phyloP scores from a whole-genome alignment of 108 stramenopile species.

The Parietichytrium sp. region DNA sequence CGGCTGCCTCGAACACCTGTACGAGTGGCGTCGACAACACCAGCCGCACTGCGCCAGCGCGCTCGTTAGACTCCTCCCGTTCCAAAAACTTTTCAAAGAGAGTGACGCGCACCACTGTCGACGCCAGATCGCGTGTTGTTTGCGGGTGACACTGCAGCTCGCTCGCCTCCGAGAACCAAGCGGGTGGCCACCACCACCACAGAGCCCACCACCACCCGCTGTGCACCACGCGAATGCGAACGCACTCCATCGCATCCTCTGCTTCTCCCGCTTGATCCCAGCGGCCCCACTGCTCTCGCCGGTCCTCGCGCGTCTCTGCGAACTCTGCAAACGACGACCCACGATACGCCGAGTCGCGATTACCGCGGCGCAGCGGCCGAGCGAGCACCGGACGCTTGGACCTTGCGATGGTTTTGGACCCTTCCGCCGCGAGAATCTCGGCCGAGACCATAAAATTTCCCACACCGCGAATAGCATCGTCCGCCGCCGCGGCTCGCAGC shows the following conservation, averaged over 20 bases:
- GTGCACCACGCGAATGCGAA: too few species aligned
- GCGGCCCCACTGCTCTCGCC: too few species aligned
- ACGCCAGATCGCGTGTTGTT: too few species aligned
- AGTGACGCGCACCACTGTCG: not conserved
- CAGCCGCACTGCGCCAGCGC: not conserved
- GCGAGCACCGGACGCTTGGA: conserved; percentile 3
- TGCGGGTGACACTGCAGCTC: too few species aligned
- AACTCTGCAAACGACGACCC: too few species aligned
- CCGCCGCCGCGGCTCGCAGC: not conserved
- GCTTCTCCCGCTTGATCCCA: too few species aligned
- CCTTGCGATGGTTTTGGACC: not conserved
- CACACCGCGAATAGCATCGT: not conserved
- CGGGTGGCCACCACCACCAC: too few species aligned
- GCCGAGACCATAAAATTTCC: conserved; percentile 36
- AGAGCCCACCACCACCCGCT: too few species aligned
- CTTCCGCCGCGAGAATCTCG: not conserved
- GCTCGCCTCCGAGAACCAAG: too few species aligned
- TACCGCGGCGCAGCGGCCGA: not conserved
- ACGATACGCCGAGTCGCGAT: too few species aligned
- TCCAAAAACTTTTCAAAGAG: not conserved
- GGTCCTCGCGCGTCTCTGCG: too few species aligned
- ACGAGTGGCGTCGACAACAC: not conserved
- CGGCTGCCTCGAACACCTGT: not conserved
- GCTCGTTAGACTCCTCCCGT: not conserved
- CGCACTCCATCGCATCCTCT: too few species aligned